Percentiles rank a stretch among this genome's conserved stretches.
Conservation (phyloP, 345 rosid genomes). For the Acer yangbiense region DNA sequence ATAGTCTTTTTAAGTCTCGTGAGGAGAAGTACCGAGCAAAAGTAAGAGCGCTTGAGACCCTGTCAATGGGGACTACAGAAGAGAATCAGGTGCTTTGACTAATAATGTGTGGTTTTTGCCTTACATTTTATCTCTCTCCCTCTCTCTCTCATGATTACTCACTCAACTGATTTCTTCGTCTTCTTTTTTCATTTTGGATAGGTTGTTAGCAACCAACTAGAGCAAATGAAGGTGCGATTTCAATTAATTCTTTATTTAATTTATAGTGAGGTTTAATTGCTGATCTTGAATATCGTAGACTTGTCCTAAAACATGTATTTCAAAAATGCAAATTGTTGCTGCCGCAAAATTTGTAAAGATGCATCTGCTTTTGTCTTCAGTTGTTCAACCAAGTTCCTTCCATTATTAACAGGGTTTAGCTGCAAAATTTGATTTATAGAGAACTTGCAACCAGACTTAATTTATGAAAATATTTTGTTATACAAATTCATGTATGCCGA, state of each 20-base stretch:
- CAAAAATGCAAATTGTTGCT: background rate
- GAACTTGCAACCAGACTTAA: background rate
- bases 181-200: constrained; percentile 23
- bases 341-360: constrained; percentile 9
- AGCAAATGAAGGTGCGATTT: constrained; percentile 46
- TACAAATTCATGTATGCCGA: background rate
- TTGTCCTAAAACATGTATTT: background rate
- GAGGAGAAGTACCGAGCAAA: constrained; percentile 79
- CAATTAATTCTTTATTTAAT: background rate
- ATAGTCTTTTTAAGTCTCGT: constrained; percentile 57
- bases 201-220: constrained; percentile 50
- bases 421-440: background rate
- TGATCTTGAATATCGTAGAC: background rate
- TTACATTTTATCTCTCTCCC: constrained; percentile 18
- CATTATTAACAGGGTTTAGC: constrained; percentile 7
- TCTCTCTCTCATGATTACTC: background rate
- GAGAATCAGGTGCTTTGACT: constrained; percentile 68
- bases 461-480: background rate
- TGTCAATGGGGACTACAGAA: constrained; percentile 66
- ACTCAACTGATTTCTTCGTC: constrained; percentile 17
- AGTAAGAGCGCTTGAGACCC: constrained; percentile 74
- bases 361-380: background rate
- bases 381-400: background rate
- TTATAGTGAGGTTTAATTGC: background rate
- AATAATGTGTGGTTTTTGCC: constrained; percentile 17